phyloP scores from a whole-genome alignment of 2,329 filamentous ascomycete species.

The Aspergillus fumigatiaffinis region DNA sequence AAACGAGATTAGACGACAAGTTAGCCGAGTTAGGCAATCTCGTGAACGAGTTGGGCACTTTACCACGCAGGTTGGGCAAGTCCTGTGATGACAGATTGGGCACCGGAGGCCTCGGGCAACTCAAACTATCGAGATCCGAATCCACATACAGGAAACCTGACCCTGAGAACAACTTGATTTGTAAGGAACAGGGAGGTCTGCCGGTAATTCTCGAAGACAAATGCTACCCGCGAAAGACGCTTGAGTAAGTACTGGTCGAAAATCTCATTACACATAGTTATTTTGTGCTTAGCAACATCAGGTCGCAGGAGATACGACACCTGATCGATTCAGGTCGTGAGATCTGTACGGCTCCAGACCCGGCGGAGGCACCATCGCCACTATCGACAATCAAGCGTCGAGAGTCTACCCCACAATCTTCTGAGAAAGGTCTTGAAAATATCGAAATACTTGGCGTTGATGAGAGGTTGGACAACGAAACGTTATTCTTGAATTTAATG shows the following conservation, averaged over 20 bases:
- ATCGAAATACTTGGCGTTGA: slow-evolving; percentile 5
- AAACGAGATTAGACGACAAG: slow-evolving; percentile 53
- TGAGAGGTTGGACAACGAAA: slow-evolving; percentile 11
- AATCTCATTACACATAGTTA: neutral
- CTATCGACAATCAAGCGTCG: slow-evolving; percentile 37
- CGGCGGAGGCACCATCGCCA: slow-evolving; percentile 47
- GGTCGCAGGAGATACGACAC: slow-evolving; percentile 33
- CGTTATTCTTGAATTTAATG: slow-evolving; percentile 29
- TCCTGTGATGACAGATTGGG: slow-evolving; percentile 13
- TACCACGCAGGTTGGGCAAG: slow-evolving; percentile 32
- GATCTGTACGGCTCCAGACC: slow-evolving; percentile 26
- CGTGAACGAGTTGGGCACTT: slow-evolving; percentile 50
- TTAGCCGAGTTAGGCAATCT: slow-evolving; percentile 53
- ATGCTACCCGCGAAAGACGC: slow-evolving; percentile 52
- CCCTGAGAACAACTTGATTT: slow-evolving; percentile 12
- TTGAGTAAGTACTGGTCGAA: slow-evolving; percentile 45
- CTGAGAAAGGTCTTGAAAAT: slow-evolving; percentile 1
- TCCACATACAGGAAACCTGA: slow-evolving; percentile 13
- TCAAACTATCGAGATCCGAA: slow-evolving; percentile 6
- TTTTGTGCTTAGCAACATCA: slow-evolving; percentile 14
- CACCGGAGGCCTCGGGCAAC: slow-evolving; percentile 6
- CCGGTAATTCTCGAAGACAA: slow-evolving; percentile 60
- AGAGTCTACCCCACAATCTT: slow-evolving; percentile 10
- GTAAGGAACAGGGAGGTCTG: slow-evolving; percentile 40
- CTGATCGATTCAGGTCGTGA: slow-evolving; percentile 22